Base-by-base conservation (phyloP, 768 basidiomycete genomes). In the Kondoa subrosea region DNA sequence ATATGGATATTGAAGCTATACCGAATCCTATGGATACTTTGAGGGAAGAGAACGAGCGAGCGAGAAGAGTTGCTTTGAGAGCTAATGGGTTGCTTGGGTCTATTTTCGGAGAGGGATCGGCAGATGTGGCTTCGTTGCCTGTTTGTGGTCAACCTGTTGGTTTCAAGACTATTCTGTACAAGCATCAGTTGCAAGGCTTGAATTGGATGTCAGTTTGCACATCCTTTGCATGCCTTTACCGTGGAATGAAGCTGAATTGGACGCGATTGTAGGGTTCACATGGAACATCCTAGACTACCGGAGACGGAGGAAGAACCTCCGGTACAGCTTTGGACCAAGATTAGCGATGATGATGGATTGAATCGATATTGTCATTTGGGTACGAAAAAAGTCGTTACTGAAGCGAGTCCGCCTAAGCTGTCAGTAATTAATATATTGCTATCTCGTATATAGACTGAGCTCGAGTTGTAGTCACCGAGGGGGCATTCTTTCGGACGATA, bases 401-500 rank as follows among this genome's bases (percentile, higher is more conserved):
- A 78, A 0, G 70, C 67, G 12, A 69, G 67, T 15, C 74, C 80
- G 1, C 90, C 90, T 1, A 71, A 72, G 0, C 82, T 92, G 26
- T 89, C 89, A 12, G 80, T 85, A 73, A 56, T 34, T 25, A 64
- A 29, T 16, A 34, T 68, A 25, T 17, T 68, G 17, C 12, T 14
- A 26, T 25, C 29, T 25, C n/a, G 12, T 60, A 4, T 26, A 12
- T 25, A 30, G 56, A 65, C 14, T 34, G n/a, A n/a, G 26, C 21
- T 4, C 33, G 34, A 69, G 67, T 0, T 30, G 57, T n/a, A 60
- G 71, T 21, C 68, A 71, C 40, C 71, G 73, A 1, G 91, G 91
- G n/a, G 91, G 88, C 1, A 79, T 93, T 63, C 84, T 87, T 67
- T 91, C 87, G 0, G 91, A 93, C 77, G 87, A 88, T 56, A 95